phyloP scores from a whole-genome alignment of 768 basidiomycete species.

The Russula ochroleuca region DNA sequence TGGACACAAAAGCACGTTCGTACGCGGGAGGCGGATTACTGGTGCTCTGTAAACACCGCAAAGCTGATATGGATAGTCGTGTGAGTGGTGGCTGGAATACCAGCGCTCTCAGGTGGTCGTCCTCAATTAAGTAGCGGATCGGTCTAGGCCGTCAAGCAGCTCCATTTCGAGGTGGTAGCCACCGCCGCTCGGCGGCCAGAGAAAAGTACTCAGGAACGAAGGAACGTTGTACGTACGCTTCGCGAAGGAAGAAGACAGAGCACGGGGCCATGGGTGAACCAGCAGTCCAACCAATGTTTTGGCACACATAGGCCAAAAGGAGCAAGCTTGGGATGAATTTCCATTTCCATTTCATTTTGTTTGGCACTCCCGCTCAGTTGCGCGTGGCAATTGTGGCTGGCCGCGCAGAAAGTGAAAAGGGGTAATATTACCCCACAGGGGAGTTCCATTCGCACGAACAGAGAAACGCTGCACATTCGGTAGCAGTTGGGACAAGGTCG shows the following conservation, averaged over 20 bases:
- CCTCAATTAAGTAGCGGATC: background rate
- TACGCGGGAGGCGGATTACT: background rate
- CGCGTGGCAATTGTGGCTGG: constrained; percentile 11
- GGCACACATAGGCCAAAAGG: constrained; percentile 12
- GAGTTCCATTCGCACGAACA: constrained; percentile 12
- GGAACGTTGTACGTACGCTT: background rate
- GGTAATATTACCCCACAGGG: constrained; percentile 8
- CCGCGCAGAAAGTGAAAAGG: constrained; percentile 5
- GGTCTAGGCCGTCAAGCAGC: background rate
- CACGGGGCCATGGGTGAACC: background rate
- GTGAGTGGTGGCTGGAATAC: background rate
- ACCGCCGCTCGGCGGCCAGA: background rate
- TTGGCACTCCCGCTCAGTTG: background rate
- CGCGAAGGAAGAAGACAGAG: background rate
- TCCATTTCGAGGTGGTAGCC: background rate
- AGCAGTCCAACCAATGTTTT: background rate
- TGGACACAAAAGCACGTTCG: background rate
- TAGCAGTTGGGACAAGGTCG: background rate
- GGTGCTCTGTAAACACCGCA: background rate
- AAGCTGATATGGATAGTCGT: background rate
- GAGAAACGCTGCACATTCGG: constrained; percentile 7
- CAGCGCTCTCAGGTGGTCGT: background rate
- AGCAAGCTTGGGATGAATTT: constrained; percentile 16
- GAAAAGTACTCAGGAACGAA: constrained; percentile 12
- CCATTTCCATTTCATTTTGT: constrained; percentile 6